Evolutionary conservation across 495 filamentous ascomycete species (phyloP), one percentile per base, ranked within the genome.

Genomic region (Xylaria bambusicola): DNA sequence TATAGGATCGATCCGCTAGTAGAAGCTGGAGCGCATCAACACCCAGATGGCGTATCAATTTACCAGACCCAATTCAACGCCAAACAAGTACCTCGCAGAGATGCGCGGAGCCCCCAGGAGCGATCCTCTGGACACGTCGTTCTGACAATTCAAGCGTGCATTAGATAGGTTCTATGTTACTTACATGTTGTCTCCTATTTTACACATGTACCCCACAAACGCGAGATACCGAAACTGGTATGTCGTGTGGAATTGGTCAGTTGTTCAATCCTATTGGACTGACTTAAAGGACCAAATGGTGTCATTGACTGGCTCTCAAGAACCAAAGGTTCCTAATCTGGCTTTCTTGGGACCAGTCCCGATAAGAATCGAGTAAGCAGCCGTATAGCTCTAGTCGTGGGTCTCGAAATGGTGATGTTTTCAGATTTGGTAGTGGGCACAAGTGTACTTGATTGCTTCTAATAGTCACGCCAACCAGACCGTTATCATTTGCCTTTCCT

Each of bases 201-300:
- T 20, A 18, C 46, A 27, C 49, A 53, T 60, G 49, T 47, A 60
- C 57, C 57, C 57, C 57, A 60, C 57, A 60, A 23, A 53, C 26
- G 47, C 56, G 47, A 59, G 47, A 59, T 52, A 52, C 57, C 57
- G 57, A 53, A 53, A 53, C 41, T 40, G 49, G 57, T 60, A 53
- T 60, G 35, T 60, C 49, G 41, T 46, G 31, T 46, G 40, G 41
- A 45, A 52, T 52, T 21, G 57, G 18, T 21, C 49, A 47, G 40
- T 40, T 52, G 47, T 40, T 36, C n/a, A n/a, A n/a, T n/a, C n/a
- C 57, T 52, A 60, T 53, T 60, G 1, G 57, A 20, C 57, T 40
- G 40, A 18, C 46, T 7, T 15, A 21, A 52, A 38, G 56, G 46
- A 44, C 5, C 26, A 2, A 23, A 18, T 12, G 1, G 38, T 40